Evolutionary conservation across 2,329 filamentous ascomycete species (phyloP).

Genomic region (Graphilbum ipis-grandicollis): DNA sequence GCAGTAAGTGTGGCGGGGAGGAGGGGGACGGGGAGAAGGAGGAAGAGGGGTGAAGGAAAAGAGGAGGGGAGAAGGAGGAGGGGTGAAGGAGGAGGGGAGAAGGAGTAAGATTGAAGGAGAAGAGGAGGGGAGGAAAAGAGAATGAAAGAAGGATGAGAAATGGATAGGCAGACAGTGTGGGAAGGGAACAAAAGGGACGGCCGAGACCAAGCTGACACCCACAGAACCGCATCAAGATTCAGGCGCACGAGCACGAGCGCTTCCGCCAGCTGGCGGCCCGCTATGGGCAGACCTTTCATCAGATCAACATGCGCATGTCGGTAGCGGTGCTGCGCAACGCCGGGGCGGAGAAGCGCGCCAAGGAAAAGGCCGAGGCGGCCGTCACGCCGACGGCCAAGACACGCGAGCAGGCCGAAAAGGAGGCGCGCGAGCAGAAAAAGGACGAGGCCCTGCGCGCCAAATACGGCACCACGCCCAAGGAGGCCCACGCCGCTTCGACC

Average conservation of each 20-base stretch:
- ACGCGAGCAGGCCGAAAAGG: conserved; percentile 38
- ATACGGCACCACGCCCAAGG: conserved; percentile 21
- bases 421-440: conserved; percentile 24
- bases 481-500: conserved; percentile 19
- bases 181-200: too few species aligned
- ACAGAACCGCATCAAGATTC: conserved; percentile 49
- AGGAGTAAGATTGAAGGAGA: not conserved
- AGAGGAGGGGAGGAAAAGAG: too few species aligned
- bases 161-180: too few species aligned
- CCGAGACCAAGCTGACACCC: too few species aligned
- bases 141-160: too few species aligned
- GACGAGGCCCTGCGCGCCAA: conserved; percentile 34
- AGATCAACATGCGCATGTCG: conserved; percentile 47
- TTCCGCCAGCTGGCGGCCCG: conserved; percentile 43
- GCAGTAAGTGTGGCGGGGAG: conserved; percentile 30
- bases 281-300: conserved; percentile 47
- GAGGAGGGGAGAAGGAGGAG: conserved; percentile 30
- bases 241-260: conserved; percentile 45
- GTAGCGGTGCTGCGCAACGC: conserved; percentile 41
- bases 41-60: conserved; percentile 40
- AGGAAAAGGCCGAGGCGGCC: conserved; percentile 43
- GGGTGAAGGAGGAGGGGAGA: not conserved
- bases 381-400: conserved; percentile 49
- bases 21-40: not conserved
- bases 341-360: conserved; percentile 38